Percentiles rank a stretch among this genome's conserved stretches.
Conservation (phyloP, 305 asterid species). For the Fraxinus platypoda region DNA sequence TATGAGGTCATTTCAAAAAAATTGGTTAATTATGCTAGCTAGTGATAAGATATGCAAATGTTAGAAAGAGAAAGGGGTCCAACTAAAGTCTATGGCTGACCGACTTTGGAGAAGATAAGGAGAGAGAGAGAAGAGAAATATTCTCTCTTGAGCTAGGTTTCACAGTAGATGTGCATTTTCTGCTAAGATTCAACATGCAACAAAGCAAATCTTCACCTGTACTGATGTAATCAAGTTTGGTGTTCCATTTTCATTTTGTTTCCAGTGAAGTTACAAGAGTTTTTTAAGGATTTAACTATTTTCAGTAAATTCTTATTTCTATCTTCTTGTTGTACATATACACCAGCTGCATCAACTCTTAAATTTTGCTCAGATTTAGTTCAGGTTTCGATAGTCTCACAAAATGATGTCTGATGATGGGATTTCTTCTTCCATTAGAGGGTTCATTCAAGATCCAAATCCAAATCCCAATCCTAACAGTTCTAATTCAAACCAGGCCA, state of each 20-base stretch:
- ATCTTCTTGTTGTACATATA: conserved; percentile 20
- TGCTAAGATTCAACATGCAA: conserved; percentile 46
- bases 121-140: conserved; percentile 34
- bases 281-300: conserved; percentile 37
- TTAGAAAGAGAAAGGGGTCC: conserved; percentile 53
- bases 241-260: neutral
- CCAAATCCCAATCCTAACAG: conserved; percentile 32
- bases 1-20: neutral
- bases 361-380: neutral
- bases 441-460: conserved; percentile 61
- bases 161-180: conserved; percentile 43
- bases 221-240: conserved; percentile 4
- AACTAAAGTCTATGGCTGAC: conserved; percentile 73
- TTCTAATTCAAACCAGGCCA: conserved; percentile 55
- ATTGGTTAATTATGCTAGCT: neutral
- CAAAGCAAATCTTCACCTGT: conserved; percentile 5
- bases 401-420: conserved; percentile 81
- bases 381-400: neutral
- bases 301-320: conserved; percentile 46
- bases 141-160: conserved; percentile 41
- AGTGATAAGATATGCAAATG: neutral
- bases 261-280: neutral
- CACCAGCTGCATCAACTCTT: neutral
- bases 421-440: conserved; percentile 51
- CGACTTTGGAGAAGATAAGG: conserved; percentile 64